These are phyloP conservation scores for Mycoemilia scoparia DNA, from an alignment of 192 early-diverging fungal genomes.

Conservation along the genomic window DNA sequence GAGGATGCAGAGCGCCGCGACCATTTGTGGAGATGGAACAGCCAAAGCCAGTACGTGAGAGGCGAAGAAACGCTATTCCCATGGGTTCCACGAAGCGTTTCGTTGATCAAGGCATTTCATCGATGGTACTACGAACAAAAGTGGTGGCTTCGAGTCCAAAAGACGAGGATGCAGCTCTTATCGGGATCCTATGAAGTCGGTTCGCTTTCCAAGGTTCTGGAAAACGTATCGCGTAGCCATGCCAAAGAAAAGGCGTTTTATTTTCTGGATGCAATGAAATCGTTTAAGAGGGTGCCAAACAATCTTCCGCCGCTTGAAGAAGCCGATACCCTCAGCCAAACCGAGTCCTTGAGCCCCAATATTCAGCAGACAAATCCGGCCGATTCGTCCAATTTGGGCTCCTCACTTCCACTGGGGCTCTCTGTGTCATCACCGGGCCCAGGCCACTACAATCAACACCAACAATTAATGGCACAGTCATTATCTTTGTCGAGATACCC, in stretches of 20 bases:
- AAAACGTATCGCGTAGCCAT: background rate
- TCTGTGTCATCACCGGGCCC: no score
- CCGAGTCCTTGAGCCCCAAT: background rate
- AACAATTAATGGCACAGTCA: background rate
- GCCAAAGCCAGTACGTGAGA: constrained; percentile 43
- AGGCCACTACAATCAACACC: no score
- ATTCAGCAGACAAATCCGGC: background rate
- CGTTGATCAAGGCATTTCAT: constrained; percentile 35
- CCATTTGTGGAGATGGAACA: constrained; percentile 47
- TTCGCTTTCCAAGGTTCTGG: background rate
- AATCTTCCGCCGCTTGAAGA: background rate
- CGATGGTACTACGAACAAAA: constrained; percentile 6
- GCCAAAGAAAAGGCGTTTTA: no score
- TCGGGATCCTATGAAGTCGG: constrained; percentile 3
- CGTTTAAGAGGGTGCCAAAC: background rate
- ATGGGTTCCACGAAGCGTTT: constrained; percentile 55
- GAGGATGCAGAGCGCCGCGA: constrained; percentile 32
- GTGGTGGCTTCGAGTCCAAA: constrained; percentile 14
- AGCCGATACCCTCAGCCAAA: constrained; percentile 6
- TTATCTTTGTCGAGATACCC: background rate
- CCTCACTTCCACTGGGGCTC: no score
- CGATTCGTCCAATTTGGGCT: no score
- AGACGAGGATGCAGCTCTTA: constrained; percentile 8
- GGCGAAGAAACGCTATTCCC: constrained; percentile 48
- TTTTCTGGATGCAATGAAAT: no score